Base-by-base conservation (phyloP, 1,284 basidiomycete species). In the Trametes versicolor region DNA sequence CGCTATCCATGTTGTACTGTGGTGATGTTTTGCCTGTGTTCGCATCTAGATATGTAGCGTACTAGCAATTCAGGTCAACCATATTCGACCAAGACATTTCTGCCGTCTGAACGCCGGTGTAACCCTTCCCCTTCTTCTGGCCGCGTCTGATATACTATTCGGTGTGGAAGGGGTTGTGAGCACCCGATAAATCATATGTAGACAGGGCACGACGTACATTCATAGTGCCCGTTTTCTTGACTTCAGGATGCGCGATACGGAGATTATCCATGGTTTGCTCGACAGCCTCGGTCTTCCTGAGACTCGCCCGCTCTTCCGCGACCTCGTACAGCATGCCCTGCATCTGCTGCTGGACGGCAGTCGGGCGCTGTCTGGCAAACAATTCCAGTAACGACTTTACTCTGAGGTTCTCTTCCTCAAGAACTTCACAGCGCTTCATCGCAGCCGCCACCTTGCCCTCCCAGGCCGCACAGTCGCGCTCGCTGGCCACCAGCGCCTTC, bases 321-420 rank as follows among this genome's bases (percentile, higher is more conserved):
- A 69, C 58, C 21, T 69, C 65, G 19, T 50, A 60, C 13, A 70
- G 36, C 17, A 66, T 58, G n/a, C 49, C 36, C n/a, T 60, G 57
- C 49, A 65, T 34, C 43, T 70, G 65, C 32, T 63, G 58, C 41
- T 61, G 53, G 25, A 65, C 60, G 9, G 43, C 39, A 4, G 36
- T n/a, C 13, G 64, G 62, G 25, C 60, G 55, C 48, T 64, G 59
- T 29, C 53, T 60, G 1, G 65, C 58, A 9, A 67, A 45, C 15
- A 52, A 32, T 13, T 34, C 53, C n/a, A 70, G 62, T 32, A 65
- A 49, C 19, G 62, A 52, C 64, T 70, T 70, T 34, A 70, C 64
- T 37, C 34, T 48, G 41, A 62, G 10, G 47, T 70, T 70, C 64
- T 67, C 68, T 43, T 58, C 62, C 56, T 67, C 68, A 7, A 70